Conservation (phyloP, 2,329 filamentous ascomycete genomes). For the Cadophora sp. region DNA sequence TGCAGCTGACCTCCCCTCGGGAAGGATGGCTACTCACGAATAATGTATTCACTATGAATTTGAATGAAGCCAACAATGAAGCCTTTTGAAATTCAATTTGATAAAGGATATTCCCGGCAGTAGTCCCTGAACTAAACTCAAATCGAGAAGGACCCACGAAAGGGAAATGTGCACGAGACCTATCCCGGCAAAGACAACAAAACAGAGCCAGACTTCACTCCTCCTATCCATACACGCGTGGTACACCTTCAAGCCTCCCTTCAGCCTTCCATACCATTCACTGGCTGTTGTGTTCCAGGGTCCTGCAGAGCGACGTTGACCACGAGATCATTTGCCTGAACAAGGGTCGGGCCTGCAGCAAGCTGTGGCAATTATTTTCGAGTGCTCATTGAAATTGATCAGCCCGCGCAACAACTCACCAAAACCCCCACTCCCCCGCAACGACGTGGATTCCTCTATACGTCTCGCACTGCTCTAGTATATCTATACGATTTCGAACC, state of each 20-base stretch:
- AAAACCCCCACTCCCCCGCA: conserved; percentile 6
- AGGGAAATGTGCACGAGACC: conserved; percentile 14
- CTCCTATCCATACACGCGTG: neutral
- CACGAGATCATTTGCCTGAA: conserved; percentile 13
- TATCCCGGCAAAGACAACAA: conserved; percentile 9
- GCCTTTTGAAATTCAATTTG: neutral
- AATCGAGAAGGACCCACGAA: neutral
- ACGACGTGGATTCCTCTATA: neutral
- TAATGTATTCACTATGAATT: neutral
- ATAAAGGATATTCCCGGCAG: neutral
- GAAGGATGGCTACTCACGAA: too few species aligned
- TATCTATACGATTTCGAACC: neutral
- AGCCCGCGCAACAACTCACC: neutral
- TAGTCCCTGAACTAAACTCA: conserved; percentile 14
- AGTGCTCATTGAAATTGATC: neutral
- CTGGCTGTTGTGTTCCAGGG: conserved; percentile 9
- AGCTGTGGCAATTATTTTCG: conserved; percentile 7
- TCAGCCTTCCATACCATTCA: neutral
- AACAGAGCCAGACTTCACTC: neutral
- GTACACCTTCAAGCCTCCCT: neutral
- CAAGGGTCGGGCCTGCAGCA: neutral
- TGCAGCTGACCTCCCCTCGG: too few species aligned
- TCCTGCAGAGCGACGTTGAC: conserved; percentile 10
- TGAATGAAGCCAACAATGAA: neutral
- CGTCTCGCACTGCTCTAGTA: neutral